These are phyloP conservation scores for Pestalotiopsis sp. DNA, from an alignment of 2,329 filamentous ascomycete species.

Conservation along the genomic window DNA sequence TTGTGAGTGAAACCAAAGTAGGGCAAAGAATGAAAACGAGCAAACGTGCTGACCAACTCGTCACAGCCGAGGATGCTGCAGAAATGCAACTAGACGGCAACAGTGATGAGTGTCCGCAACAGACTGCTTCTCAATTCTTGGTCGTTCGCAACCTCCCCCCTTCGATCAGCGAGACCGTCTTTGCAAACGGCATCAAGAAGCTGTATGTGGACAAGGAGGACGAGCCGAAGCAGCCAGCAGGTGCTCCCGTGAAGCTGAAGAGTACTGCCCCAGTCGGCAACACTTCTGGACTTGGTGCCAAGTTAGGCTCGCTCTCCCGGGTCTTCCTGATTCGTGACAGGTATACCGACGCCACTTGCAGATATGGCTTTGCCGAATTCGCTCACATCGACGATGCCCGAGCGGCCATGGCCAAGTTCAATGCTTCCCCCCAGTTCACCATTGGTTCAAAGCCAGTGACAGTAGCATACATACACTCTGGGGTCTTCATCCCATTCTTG, in stretches of 20 bases:
- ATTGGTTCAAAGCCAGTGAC: constrained; percentile 73
- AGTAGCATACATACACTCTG: constrained; percentile 78
- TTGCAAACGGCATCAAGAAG: constrained; percentile 73
- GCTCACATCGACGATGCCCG: constrained; percentile 74
- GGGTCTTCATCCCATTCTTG: constrained; percentile 77
- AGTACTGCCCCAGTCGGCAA: constrained; percentile 59
- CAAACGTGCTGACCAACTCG: neutral
- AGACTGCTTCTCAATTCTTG: constrained; percentile 72
- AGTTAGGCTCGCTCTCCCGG: constrained; percentile 72
- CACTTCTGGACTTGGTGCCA: constrained; percentile 67
- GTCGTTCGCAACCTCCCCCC: constrained; percentile 72
- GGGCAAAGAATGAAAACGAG: neutral
- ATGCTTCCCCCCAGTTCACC: constrained; percentile 73
- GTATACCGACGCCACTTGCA: constrained; percentile 70
- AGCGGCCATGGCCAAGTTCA: constrained; percentile 72
- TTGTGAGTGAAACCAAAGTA: constrained; percentile 22
- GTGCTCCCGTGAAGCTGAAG: constrained; percentile 54
- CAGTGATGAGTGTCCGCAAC: constrained; percentile 47
- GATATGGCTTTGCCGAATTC: constrained; percentile 85
- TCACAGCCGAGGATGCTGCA: constrained; percentile 26
- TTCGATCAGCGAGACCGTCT: constrained; percentile 70
- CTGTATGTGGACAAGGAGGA: constrained; percentile 65
- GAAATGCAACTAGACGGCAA: constrained; percentile 48
- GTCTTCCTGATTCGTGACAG: constrained; percentile 77
- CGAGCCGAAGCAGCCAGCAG: constrained; percentile 46